Evolutionary conservation across 1,284 basidiomycete species (phyloP), one percentile per base, ranked within the genome.

Genomic region (Tilletia caries): DNA sequence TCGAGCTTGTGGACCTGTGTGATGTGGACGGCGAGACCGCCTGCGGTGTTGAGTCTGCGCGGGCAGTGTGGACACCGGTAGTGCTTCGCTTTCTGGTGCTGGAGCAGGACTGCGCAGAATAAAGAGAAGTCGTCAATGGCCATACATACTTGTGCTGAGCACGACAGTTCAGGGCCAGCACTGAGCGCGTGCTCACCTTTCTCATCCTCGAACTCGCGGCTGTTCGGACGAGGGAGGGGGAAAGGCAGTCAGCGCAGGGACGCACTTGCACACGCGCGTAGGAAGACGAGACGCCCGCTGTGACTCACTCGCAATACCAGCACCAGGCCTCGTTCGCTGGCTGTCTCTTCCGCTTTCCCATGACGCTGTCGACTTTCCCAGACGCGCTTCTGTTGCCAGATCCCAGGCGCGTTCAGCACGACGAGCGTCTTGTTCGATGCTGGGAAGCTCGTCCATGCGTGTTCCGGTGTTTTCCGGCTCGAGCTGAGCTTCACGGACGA

Each of bases 51-150:
- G 73, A 98, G 86, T 72, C 95, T 89, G 76, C 95, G 87, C 18
- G 96, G 96, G 83, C 95, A 98, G 86, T 95, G 90, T 71, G 91
- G 90, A 82, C 95, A 98, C 84, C 95, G 95, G 88, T 98, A 98
- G 83, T 98, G 95, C 85, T 98, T 98, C 20, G 95, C 95, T 86
- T 98, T 98, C 84, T 98, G 96, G 84, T 98, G 95, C 84, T 96
- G 93, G 88, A 98, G 91, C 73, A 98, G 88, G 72, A 98, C 96
- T 95, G 64, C 27, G 29, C 15, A 29, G 64, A 44, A 37, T 3
- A 27, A 20, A 23, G 29, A 50, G 15, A 10, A 1, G 46, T 37
- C 32, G 33, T 25, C 20, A 34, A 23, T 33, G n/a, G 32, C 27
- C 60, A 52, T 15, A 0, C n/a, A 43, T 15, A 0, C 64, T 44